Base-by-base conservation (phyloP, 2,329 filamentous ascomycete species). In the Knoxdaviesia capensis region DNA sequence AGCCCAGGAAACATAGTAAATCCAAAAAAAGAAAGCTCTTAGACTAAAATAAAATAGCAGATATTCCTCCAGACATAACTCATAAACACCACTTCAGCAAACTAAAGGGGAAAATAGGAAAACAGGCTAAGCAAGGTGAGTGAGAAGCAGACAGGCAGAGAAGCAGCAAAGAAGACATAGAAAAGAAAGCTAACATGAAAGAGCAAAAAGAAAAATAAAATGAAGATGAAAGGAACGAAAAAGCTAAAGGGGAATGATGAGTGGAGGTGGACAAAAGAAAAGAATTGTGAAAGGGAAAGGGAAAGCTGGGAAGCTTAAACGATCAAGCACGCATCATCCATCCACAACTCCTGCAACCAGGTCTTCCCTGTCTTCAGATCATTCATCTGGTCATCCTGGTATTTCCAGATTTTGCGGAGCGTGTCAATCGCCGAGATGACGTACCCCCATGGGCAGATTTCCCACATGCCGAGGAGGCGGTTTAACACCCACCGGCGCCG, bases 401-500 rank as follows among this genome's bases (percentile, higher is more conserved):
- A 51, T 39, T 56, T 52, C 65, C 65, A 68, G 3, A 65, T 65
- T 36, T 61, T 59, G 41, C 57, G 59, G 39, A 69, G 53, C 48
- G 64, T 64, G 47, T 69, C 63, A 46, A 66, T 65, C 8, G 64
- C 63, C 3, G 63, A 61, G 30, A 65, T 63, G 7, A 68, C 58
- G 54, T 69, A 68, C 3, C 64, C 64, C 64, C 66, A 69, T 0
- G 64, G 62, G 45, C 62, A 65, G 11, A 59, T 56, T 20, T 58
- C 55, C 54, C 61, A 62, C 50, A 68, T 63, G 33, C 55, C 56
- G 46, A 62, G 51, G 37, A 68, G 51, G 8, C 65, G 62, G 41
- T 64, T 56, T 50, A 70, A 55, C n/a, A 67, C 61, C 69, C 69
- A 73, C 3, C 54, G 57, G 35, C 69, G 59, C 44, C 63, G 64